Conservation (phyloP, 768 basidiomycete genomes). For the Tricholoma bakamatsutake region DNA sequence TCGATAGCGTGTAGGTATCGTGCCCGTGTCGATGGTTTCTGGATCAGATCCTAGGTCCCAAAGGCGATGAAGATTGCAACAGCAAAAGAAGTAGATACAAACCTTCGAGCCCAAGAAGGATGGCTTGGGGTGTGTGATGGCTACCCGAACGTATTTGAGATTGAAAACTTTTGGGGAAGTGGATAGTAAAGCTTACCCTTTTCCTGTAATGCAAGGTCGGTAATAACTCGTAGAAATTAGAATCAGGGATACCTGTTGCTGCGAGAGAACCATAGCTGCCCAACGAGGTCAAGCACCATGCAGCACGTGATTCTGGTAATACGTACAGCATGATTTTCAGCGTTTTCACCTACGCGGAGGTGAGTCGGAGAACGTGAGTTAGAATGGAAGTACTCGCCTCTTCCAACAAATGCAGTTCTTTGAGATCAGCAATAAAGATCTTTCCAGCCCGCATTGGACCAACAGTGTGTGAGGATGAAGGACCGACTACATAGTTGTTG, state of each 20-base stretch:
- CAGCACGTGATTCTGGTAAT: not conserved
- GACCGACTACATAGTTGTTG: conserved; percentile 32
- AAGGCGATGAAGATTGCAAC: not conserved
- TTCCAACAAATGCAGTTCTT: conserved; percentile 61
- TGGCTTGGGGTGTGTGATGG: conserved; percentile 84
- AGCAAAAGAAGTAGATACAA: not conserved
- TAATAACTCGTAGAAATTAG: conserved; percentile 1
- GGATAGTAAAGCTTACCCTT: conserved; percentile 48
- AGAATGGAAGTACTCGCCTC: conserved; percentile 36
- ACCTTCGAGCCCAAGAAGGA: conserved; percentile 79
- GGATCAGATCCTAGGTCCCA: conserved; percentile 64
- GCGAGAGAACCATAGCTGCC: conserved; percentile 85
- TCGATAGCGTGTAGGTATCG: conserved; percentile 70
- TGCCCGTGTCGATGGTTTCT: conserved; percentile 87
- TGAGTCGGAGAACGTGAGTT: not conserved
- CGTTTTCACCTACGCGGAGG: conserved; percentile 49
- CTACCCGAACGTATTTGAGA: conserved; percentile 28
- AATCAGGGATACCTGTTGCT: conserved; percentile 62
- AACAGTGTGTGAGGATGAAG: conserved; percentile 47
- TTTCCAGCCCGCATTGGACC: conserved; percentile 82
- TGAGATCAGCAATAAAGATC: conserved; percentile 77
- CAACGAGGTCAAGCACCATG: conserved; percentile 1
- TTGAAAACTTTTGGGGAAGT: not conserved
- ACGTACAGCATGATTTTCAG: conserved; percentile 82
- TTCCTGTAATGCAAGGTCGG: conserved; percentile 39